These are phyloP conservation scores for Tubosaeta sp. DNA, from an alignment of 768 basidiomycete genomes.

Conservation along the genomic window DNA sequence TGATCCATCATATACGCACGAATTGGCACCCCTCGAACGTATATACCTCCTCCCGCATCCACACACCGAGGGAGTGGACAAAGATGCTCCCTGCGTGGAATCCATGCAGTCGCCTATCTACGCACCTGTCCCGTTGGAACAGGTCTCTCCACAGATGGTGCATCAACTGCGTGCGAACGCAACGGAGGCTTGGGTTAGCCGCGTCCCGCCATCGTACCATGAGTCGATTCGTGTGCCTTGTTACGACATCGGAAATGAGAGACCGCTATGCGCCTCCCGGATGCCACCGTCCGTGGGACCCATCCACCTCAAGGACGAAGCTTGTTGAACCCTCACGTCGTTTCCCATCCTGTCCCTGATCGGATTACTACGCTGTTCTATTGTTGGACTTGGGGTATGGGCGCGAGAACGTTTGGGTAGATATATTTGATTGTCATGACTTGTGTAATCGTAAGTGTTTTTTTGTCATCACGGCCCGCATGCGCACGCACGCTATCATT, in stretches of 20 bases:
- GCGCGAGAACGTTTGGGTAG: not conserved
- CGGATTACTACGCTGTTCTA: not conserved
- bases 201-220: conserved; percentile 6
- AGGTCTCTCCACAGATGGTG: conserved; percentile 51
- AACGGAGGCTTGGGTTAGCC: conserved; percentile 64
- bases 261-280: not conserved
- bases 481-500: conserved; percentile 5
- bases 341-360: not conserved
- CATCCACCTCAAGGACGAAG: conserved; percentile 15
- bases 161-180: conserved; percentile 47
- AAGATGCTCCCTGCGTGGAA: conserved; percentile 2
- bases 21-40: conserved; percentile 43
- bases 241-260: conserved; percentile 4
- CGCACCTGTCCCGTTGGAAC: conserved; percentile 59
- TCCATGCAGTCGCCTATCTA: conserved; percentile 40
- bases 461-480: not conserved
- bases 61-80: conserved; percentile 8
- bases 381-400: not conserved
- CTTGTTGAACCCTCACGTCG: not conserved
- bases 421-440: not conserved
- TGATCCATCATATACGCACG: conserved; percentile 8
- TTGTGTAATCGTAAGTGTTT: conserved; percentile 3
- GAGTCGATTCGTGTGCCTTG: not conserved
- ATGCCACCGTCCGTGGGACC: conserved; percentile 13
- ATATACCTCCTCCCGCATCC: conserved; percentile 55